Base-by-base conservation (phyloP, 768 basidiomycete genomes). In the Tricholomella constricta region DNA sequence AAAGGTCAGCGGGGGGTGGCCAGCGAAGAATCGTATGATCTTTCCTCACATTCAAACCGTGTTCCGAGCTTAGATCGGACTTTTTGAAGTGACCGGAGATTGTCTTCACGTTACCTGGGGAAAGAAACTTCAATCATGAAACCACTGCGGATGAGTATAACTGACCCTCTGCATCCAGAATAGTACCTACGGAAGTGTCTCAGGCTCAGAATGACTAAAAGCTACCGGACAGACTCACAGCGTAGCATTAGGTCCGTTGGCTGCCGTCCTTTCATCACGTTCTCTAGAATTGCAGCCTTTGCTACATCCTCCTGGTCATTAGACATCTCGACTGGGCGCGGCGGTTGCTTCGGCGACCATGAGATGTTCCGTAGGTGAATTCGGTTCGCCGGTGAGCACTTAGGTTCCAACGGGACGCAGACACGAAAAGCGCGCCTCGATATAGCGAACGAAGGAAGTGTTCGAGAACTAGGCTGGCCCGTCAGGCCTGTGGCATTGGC, bases 61-160 rank as follows among this genome's bases (percentile, higher is more conserved):
- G 92, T 66, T 94, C 90, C 32, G 79, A 72, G 70, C 92, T 92
- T 45, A 98, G 79, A 64, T 95, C 91, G 31, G 91, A 84, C 72
- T 89, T 92, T 66, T 89, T 94, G 73, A 96, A 94, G 63, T 89
- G 86, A 6, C 91, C 91, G 11, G 89, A 91, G 37, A 91, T 91
- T 31, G 86, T 91, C 72, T 89, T 89, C 52, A 95, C 91, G 63
- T 83, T 85, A 42, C 92, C 91, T 92, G 62, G 20, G 57, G 47
- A 60, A 64, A 60, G 51, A 46, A 49, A 14, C 45, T 57, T 45
- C 38, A 6, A 36, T 46, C 14, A 48, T 26, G 29, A 29, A 48
- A 35, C n/a, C 35, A 47, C 47, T 26, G 48, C 42, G n/a, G 22
- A 17, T 17, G 12, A 36, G 46, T 40, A 35, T 20, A 54, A 45